Conservation (phyloP, 768 basidiomycete species). For the Ramaria sp. region DNA sequence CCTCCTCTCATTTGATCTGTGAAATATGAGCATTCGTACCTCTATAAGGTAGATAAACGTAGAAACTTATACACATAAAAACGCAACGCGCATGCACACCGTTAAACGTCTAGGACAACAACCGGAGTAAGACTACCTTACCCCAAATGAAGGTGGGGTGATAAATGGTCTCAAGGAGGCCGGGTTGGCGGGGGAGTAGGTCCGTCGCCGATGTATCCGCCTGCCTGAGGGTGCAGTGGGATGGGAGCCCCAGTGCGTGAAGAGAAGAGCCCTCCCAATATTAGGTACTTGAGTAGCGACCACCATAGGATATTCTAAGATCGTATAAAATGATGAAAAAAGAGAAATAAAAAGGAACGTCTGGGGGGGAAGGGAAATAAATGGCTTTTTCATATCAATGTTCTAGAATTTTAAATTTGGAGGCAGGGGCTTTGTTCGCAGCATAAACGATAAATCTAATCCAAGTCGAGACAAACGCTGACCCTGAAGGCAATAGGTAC, state of each 20-base stretch:
- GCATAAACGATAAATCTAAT: background rate
- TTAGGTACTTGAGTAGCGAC: too few relatives aligned
- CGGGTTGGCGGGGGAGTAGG: too few relatives aligned
- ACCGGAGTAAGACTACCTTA: too few relatives aligned
- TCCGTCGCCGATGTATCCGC: too few relatives aligned
- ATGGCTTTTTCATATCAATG: conserved; percentile 14
- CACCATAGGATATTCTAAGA: too few relatives aligned
- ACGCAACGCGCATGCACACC: conserved; percentile 17
- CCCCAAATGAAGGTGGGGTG: too few relatives aligned
- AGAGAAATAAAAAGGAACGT: too few relatives aligned
- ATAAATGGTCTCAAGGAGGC: too few relatives aligned
- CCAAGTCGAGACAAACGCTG: background rate
- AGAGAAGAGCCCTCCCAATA: too few relatives aligned
- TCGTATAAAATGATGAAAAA: too few relatives aligned
- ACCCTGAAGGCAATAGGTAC: conserved; percentile 14
- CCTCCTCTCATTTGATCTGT: conserved; percentile 13
- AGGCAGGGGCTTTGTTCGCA: conserved; percentile 11
- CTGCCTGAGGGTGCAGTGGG: too few relatives aligned
- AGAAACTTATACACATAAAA: conserved; percentile 14
- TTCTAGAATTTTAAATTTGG: conserved; percentile 15
- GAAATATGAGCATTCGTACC: background rate
- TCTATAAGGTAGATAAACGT: background rate
- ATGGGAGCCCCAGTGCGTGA: too few relatives aligned
- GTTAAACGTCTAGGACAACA: conserved; percentile 16
- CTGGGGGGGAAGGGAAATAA: conserved; percentile 14